A percentile compares a stretch with the other conserved stretches of the same genome.
These are phyloP conservation scores for Acephala macrosclerotiorum DNA, from an alignment of 2,329 filamentous ascomycete genomes.

Conservation along the genomic window DNA sequence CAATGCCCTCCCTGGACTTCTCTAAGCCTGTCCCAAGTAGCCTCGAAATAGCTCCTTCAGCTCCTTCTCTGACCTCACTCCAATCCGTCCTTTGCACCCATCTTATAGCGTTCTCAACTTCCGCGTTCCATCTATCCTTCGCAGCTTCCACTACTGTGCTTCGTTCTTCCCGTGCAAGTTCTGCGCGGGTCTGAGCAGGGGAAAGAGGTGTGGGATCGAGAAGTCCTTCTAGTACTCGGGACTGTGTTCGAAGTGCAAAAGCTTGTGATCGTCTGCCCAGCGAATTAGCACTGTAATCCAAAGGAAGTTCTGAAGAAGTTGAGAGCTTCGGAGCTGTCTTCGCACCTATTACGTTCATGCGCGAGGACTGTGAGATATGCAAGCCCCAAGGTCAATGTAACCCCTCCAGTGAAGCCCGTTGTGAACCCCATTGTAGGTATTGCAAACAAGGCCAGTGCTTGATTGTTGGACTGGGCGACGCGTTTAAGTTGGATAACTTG, in stretches of 20 bases:
- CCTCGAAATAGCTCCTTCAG: conserved; percentile 58
- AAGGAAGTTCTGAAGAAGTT: too few species aligned
- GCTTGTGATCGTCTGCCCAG: conserved; percentile 50
- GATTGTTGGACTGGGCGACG: too few species aligned
- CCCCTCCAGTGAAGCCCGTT: conserved; percentile 69
- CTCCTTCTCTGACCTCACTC: conserved; percentile 64
- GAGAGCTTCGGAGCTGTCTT: conserved; percentile 25
- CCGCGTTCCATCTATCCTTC: conserved; percentile 81
- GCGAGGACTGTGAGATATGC: conserved; percentile 76
- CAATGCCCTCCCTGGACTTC: conserved; percentile 41
- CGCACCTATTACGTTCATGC: conserved; percentile 72
- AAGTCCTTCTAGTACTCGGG: conserved; percentile 60
- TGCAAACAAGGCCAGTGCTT: neutral
- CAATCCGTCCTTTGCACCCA: conserved; percentile 74
- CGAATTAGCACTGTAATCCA: too few species aligned
- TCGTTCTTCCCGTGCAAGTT: conserved; percentile 58
- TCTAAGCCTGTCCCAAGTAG: conserved; percentile 46
- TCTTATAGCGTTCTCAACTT: conserved; percentile 70
- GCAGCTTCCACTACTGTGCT: conserved; percentile 68
- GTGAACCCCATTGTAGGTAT: too few species aligned
- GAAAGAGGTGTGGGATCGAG: conserved; percentile 56
- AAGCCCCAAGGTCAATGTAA: conserved; percentile 76
- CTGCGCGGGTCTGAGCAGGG: conserved; percentile 58
- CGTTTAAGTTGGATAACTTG: too few species aligned
- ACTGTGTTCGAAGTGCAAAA: conserved; percentile 63